phyloP scores from a whole-genome alignment of 768 basidiomycete species.

The Pholiota microspora region DNA sequence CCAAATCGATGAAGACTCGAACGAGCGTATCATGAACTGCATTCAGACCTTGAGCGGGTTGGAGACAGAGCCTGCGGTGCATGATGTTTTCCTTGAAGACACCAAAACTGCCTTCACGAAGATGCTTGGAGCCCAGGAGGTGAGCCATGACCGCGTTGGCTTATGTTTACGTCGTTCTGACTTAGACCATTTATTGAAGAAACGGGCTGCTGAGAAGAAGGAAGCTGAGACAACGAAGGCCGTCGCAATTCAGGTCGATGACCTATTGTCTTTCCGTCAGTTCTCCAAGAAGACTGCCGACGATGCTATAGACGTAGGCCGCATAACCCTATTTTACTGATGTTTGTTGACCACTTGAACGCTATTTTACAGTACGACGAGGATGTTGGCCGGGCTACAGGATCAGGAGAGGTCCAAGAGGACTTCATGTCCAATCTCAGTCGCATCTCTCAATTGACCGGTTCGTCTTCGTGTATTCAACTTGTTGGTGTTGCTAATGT shows the following conservation, averaged over 20 bases:
- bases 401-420: conserved; percentile 77
- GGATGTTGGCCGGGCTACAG: conserved; percentile 89
- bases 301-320: conserved; percentile 74
- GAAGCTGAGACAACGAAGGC: conserved; percentile 70
- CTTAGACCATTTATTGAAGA: conserved; percentile 41
- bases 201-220: conserved; percentile 89
- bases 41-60: conserved; percentile 90
- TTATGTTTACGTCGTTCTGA: not conserved
- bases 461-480: conserved; percentile 33
- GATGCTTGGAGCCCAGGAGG: conserved; percentile 96
- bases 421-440: conserved; percentile 95
- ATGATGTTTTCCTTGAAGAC: conserved; percentile 78
- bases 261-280: conserved; percentile 88
- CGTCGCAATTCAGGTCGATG: conserved; percentile 86
- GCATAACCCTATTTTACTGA: no score
- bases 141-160: conserved; percentile 27
- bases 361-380: conserved; percentile 73
- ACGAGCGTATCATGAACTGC: conserved; percentile 94
- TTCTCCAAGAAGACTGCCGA: conserved; percentile 90
- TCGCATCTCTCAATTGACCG: conserved; percentile 90
- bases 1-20: conserved; percentile 98
- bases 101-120: conserved; percentile 90
- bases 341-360: conserved; percentile 3
- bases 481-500: no score
- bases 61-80: conserved; percentile 50